These are phyloP conservation scores for Globisporangium echinulatum DNA, from an alignment of 352 stramenopile genomes.

Conservation along the genomic window DNA sequence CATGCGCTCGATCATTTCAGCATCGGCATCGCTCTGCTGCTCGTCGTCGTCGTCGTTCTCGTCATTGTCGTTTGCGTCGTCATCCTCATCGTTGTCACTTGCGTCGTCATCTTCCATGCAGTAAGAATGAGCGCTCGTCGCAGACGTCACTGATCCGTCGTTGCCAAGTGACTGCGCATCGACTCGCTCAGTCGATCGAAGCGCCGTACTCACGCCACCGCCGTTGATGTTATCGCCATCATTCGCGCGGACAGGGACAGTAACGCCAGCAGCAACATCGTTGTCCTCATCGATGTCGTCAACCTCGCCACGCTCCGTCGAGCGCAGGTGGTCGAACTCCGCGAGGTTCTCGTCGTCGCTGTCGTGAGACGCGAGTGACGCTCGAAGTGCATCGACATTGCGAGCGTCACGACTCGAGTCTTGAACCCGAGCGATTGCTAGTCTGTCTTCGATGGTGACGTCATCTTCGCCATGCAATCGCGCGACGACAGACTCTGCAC, in stretches of 20 bases:
- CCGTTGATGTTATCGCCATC: not conserved
- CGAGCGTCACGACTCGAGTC: not conserved
- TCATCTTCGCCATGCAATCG: not conserved
- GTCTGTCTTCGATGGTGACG: no score
- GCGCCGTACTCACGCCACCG: no score
- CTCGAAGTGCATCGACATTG: not conserved
- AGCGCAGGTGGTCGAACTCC: not conserved
- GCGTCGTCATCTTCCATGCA: conserved; percentile 11
- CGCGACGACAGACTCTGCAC: no score
- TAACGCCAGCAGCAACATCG: not conserved
- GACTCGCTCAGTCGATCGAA: no score
- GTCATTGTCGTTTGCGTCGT: not conserved
- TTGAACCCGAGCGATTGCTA: no score
- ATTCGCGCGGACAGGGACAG: no score
- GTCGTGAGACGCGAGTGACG: not conserved
- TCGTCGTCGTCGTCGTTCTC: not conserved
- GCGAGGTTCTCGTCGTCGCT: conserved; percentile 6
- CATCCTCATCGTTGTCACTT: conserved; percentile 7
- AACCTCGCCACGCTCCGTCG: no score
- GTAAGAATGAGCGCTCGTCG: not conserved
- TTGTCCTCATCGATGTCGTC: not conserved
- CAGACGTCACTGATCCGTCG: not conserved
- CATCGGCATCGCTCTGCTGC: no score
- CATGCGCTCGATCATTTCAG: no score
- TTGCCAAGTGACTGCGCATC: no score